These are phyloP conservation scores for Akanthomyces muscarius DNA, from an alignment of 2,329 filamentous ascomycete species.

Conservation along the genomic window DNA sequence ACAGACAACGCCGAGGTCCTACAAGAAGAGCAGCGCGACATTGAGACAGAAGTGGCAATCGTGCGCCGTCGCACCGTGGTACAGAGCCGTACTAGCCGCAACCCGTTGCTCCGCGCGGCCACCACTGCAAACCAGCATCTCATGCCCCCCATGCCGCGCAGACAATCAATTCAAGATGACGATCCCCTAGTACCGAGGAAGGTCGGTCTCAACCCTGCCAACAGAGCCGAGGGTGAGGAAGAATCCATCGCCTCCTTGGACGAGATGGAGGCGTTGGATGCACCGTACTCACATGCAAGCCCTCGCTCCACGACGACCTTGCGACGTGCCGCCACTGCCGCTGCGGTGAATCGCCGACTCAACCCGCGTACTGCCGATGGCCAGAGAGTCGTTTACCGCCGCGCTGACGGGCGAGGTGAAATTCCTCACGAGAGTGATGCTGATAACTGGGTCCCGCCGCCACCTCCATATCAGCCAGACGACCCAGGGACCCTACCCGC, in stretches of 20 bases:
- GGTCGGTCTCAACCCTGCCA: slow-evolving; percentile 32
- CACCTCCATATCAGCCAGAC: slow-evolving; percentile 72
- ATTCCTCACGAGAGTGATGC: slow-evolving; percentile 83
- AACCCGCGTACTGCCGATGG: slow-evolving; percentile 54
- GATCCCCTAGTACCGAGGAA: slow-evolving; percentile 52
- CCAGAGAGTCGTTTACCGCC: slow-evolving; percentile 58
- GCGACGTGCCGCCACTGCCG: slow-evolving; percentile 71
- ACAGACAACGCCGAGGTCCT: slow-evolving; percentile 64
- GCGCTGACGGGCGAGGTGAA: slow-evolving; percentile 66
- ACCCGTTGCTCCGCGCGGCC: slow-evolving; percentile 46
- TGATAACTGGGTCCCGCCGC: slow-evolving; percentile 83
- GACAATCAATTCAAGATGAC: slow-evolving; percentile 34
- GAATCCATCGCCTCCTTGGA: slow-evolving; percentile 43
- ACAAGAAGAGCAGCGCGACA: slow-evolving; percentile 68
- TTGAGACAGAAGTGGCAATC: slow-evolving; percentile 75
- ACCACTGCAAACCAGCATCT: slow-evolving; percentile 36
- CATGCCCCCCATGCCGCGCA: slow-evolving; percentile 30
- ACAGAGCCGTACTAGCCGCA: slow-evolving; percentile 50
- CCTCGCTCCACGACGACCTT: slow-evolving; percentile 68
- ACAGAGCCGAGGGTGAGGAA: slow-evolving; percentile 32
- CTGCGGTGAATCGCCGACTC: slow-evolving; percentile 65
- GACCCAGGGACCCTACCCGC: slow-evolving; percentile 54
- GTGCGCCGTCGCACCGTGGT: slow-evolving; percentile 70
- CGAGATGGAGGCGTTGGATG: slow-evolving; percentile 61
- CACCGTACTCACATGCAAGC: slow-evolving; percentile 68